Evolutionary conservation across 495 filamentous ascomycete genomes (phyloP), one percentile per base, ranked within the genome.

Genomic region (Bathelium albidoporum): DNA sequence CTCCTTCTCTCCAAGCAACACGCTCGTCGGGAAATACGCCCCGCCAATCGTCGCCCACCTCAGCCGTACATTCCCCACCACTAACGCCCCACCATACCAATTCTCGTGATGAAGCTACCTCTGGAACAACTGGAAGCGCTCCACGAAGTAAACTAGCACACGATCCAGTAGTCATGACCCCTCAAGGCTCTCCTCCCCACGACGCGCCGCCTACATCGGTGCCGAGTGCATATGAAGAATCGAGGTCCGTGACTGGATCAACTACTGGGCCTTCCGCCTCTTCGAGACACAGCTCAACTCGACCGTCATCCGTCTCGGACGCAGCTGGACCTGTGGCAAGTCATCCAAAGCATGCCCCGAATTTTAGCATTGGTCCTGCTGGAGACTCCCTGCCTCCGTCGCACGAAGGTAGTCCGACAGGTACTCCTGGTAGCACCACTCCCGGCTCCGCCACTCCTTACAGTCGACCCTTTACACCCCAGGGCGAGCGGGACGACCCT

Each of bases 51-150:
- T 80, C 81, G 55, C 76, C 79, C 32, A 68, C 77, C 28, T 80
- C 86, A 58, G 80, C 85, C 55, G 85, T 92, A 79, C 87, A 93
- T 66, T 94, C 91, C 16, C 94, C 94, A 64, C 91, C 90, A 26
- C 82, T 97, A 16, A 96, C 93, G 2, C 93, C 94, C 32, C 86
- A 91, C 34, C 89, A 83, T 16, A 90, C 89, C 45, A 73, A 78
- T 64, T 83, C 82, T 61, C 76, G 76, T 67, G 84, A 85, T 69
- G 53, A 69, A 66, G 59, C 67, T 70, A 41, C 62, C 70, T 58
- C 9, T 20, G 49, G 22, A 24, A 55, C 67, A 68, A 31, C 66
- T 64, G 62, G 45, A 64, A 64, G 12, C 14, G 61, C 58, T 31
- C 49, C 43, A 18, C 34, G 24, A 4, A 20, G 63, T 55, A 29